These are phyloP conservation scores for Lachnellula cervina DNA, from an alignment of 2,329 filamentous ascomycete genomes.

Conservation along the genomic window DNA sequence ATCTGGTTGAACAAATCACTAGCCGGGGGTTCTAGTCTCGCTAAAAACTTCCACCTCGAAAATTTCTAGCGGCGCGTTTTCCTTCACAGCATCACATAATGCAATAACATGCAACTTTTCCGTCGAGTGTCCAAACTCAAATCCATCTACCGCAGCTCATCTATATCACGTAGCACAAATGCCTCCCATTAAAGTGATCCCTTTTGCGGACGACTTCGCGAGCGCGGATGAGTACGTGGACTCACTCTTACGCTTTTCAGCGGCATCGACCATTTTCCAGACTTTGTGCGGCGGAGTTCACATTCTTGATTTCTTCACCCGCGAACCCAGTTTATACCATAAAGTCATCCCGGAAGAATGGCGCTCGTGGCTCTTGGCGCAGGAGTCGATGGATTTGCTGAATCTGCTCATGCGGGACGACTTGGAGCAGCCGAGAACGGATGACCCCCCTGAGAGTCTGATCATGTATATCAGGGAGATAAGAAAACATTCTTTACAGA, in stretches of 20 bases:
- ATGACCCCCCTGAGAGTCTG: constrained; percentile 43
- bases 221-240: constrained; percentile 73
- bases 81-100: background rate
- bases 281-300: constrained; percentile 96
- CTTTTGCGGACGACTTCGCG: constrained; percentile 45
- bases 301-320: constrained; percentile 92
- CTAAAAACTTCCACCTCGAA: background rate
- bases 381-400: constrained; percentile 69
- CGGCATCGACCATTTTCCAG: constrained; percentile 70
- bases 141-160: background rate
- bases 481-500: constrained; percentile 60
- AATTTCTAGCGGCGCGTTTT: background rate
- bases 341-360: constrained; percentile 73
- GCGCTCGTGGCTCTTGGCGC: constrained; percentile 69
- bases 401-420: constrained; percentile 79
- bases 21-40: background rate
- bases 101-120: constrained; percentile 1
- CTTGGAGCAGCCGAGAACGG: constrained; percentile 38
- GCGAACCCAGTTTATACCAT: constrained; percentile 76
- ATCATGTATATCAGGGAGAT: constrained; percentile 69
- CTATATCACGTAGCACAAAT: constrained; percentile 13
- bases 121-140: background rate
- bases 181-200: constrained; percentile 26
- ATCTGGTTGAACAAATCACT: background rate
- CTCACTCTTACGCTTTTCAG: constrained; percentile 70